Base-by-base conservation (phyloP, 1,284 basidiomycete species). In the Naganishia sp. region DNA sequence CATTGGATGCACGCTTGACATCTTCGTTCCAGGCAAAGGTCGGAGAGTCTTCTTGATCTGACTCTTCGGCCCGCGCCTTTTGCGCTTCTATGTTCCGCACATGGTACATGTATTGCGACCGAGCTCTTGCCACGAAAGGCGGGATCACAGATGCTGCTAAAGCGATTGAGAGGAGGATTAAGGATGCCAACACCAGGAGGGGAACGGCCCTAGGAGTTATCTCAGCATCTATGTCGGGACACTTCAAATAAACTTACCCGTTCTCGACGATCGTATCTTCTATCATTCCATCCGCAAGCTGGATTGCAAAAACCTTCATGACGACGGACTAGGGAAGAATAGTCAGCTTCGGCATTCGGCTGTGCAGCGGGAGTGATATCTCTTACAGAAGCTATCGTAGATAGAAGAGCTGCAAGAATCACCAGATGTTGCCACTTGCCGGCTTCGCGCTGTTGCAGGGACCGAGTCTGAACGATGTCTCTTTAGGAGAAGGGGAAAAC, bases 321-420 rank as follows among this genome's bases (percentile, higher is more conserved):
- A 61, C 41, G 6, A 15, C 58, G n/a, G 35, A 61, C 58, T 61
- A 23, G 2, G 9, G n/a, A 61, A 5, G 42, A 15, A 43, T 28
- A 11, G 13, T 56, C 41, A 56, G 41, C 21, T 23, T 17, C 15
- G 17, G 15, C 10, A 3, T 35, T 41, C 15, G 9, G 35, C 4
- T 6, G 25, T 17, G 3, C 32, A 17, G 21, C 51, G 2, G 1
- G 4, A 7, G 45, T 11, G 0, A 25, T 31, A 11, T 39, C 21
- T 51, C 58, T 61, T 18, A 61, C 58, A n/a, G 51, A 61, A n/a
- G 58, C 58, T 11, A 32, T 35, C 18, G 58, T 61, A 32, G 21
- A 51, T 4, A 51, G 47, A 47, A 61, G 50, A 23, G 58, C 58
- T 6, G 42, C 15, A 32, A 61, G 47, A 23, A 61, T 61, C 10